These are phyloP conservation scores for Gliomastix tumulicola DNA, from an alignment of 2,329 filamentous ascomycete genomes.

Conservation along the genomic window DNA sequence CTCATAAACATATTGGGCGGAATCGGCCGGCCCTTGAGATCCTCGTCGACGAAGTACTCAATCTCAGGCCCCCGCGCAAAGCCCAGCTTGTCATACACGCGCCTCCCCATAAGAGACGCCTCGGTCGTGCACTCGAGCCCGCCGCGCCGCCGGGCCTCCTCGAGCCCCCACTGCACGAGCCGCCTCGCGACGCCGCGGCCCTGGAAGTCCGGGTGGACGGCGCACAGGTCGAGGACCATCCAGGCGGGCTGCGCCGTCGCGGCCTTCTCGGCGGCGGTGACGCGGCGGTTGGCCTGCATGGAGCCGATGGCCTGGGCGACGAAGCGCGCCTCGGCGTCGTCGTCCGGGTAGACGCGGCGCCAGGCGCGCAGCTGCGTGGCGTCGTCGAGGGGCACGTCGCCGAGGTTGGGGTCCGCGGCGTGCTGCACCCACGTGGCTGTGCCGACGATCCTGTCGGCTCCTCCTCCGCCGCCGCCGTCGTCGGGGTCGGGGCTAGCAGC, in stretches of 20 bases:
- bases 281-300: conserved; percentile 33
- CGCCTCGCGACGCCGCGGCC: conserved; percentile 35
- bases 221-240: conserved; percentile 43
- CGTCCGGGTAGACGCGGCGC: conserved; percentile 24
- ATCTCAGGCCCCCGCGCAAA: conserved; percentile 35
- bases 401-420: conserved; percentile 39
- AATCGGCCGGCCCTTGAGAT: conserved; percentile 24
- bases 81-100: conserved; percentile 36
- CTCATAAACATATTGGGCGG: conserved; percentile 42
- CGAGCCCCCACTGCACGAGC: conserved; percentile 40
- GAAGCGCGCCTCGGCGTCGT: conserved; percentile 38
- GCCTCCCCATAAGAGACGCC: conserved; percentile 39
- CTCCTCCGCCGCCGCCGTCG: no score
- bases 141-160: conserved; percentile 29
- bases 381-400: conserved; percentile 18
- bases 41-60: conserved; percentile 32
- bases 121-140: conserved; percentile 35
- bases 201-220: conserved; percentile 46
- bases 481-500: background rate
- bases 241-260: conserved; percentile 29
- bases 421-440: conserved; percentile 48
- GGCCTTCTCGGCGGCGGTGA: conserved; percentile 31
- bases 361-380: background rate
- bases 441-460: conserved; percentile 30
- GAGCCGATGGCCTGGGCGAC: conserved; percentile 33